These are phyloP conservation scores for Biscogniauxia marginata DNA, from an alignment of 2,329 filamentous ascomycete species.

Conservation along the genomic window DNA sequence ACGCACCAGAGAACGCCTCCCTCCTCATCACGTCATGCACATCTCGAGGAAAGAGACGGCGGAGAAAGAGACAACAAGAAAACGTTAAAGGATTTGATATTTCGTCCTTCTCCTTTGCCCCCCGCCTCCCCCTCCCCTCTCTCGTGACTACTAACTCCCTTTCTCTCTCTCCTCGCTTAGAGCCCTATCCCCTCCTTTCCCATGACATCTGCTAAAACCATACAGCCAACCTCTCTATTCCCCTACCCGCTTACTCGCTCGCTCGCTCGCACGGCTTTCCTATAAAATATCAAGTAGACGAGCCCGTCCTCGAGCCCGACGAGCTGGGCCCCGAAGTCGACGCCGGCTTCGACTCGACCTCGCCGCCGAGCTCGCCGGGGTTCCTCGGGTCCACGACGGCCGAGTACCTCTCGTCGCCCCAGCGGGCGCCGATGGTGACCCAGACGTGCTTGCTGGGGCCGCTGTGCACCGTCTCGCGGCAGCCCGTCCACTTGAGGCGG, in stretches of 20 bases:
- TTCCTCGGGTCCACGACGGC: slow-evolving; percentile 55
- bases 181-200: neutral
- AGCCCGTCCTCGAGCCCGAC: too few relatives aligned
- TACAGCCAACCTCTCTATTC: neutral
- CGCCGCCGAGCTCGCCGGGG: slow-evolving; percentile 53
- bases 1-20: neutral
- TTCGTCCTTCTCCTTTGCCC: neutral
- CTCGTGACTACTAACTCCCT: neutral
- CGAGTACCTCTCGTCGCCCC: slow-evolving; percentile 56
- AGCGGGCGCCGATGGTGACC: slow-evolving; percentile 65
- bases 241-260: too few relatives aligned
- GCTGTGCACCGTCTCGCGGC: slow-evolving; percentile 53
- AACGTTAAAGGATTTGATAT: neutral
- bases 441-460: slow-evolving; percentile 64
- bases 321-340: slow-evolving; percentile 3
- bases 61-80: neutral
- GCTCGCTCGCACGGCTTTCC: too few relatives aligned
- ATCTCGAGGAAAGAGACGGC: neutral
- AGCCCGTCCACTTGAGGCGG: slow-evolving; percentile 58
- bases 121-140: neutral
- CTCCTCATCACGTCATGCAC: neutral
- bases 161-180: neutral
- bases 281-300: too few relatives aligned
- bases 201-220: neutral
- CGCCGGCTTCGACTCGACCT: slow-evolving; percentile 44